These are phyloP conservation scores for Acanthamoeba triangularis DNA, from an alignment of 208 protist species.

Conservation along the genomic window DNA sequence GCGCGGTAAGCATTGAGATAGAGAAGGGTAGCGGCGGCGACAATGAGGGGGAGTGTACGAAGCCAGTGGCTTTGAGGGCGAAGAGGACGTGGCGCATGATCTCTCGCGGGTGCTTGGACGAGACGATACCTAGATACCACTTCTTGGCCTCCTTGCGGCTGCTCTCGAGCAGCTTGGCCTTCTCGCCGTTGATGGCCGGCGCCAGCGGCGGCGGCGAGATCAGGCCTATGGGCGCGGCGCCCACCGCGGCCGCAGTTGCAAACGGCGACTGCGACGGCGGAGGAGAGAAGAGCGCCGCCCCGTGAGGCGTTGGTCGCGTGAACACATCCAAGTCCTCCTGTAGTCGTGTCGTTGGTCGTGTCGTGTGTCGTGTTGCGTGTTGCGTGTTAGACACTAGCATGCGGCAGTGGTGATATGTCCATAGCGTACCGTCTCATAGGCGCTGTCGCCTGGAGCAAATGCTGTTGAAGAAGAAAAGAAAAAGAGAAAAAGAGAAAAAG, in stretches of 20 bases:
- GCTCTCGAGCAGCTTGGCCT: slow-evolving; percentile 49
- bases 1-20: not conserved
- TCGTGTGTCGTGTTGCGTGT: not conserved
- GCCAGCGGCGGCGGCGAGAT: not conserved
- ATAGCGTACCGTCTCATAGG: not conserved
- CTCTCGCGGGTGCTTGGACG: slow-evolving; percentile 18
- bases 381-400: not conserved
- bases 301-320: not conserved
- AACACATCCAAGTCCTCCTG: slow-evolving; percentile 10
- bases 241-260: not conserved
- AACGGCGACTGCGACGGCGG: not conserved
- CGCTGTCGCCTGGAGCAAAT: slow-evolving; percentile 6
- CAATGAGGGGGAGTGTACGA: not conserved
- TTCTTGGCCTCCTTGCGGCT: slow-evolving; percentile 54
- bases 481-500: not conserved
- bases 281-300: not conserved
- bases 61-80: slow-evolving; percentile 36
- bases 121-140: slow-evolving; percentile 60
- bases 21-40: too few species aligned
- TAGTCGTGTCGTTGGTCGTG: not conserved
- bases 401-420: too few species aligned
- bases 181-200: slow-evolving; percentile 37
- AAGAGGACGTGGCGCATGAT: slow-evolving; percentile 63
- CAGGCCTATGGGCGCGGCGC: not conserved
- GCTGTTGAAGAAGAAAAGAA: not conserved